Conservation (phyloP, 805 yeast species). For the Saturnispora sanitii region DNA sequence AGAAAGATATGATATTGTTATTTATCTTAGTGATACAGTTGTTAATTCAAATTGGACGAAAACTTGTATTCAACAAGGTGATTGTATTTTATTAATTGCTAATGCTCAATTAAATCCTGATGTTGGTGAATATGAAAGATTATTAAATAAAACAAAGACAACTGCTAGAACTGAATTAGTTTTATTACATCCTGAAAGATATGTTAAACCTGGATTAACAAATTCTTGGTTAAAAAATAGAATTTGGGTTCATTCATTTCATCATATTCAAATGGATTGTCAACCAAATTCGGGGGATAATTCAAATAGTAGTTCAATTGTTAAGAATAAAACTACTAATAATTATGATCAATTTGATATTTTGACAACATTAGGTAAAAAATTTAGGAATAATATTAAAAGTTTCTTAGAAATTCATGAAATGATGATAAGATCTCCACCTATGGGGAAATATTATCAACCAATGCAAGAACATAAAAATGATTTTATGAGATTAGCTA, state of each 20-base stretch:
- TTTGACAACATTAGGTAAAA: constrained; percentile 15
- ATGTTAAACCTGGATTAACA: constrained; percentile 78
- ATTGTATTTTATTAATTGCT: constrained; percentile 81
- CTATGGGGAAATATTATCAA: constrained; percentile 21
- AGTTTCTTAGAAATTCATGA: constrained; percentile 17
- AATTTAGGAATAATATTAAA: constrained; percentile 20
- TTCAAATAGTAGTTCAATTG: no score
- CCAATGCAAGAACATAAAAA: constrained; percentile 55
- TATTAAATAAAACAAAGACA: constrained; percentile 64
- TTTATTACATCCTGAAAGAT: constrained; percentile 71
- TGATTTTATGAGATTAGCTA: constrained; percentile 82
- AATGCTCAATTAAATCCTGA: constrained; percentile 67
- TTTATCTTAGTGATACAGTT: constrained; percentile 81
- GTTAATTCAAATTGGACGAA: constrained; percentile 81
- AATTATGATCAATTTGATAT: constrained; percentile 14
- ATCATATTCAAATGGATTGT: constrained; percentile 67
- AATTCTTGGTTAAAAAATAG: constrained; percentile 76
- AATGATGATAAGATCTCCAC: constrained; percentile 17
- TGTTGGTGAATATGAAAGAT: constrained; percentile 77
- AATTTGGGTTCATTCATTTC: constrained; percentile 88
- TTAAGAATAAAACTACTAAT: constrained; percentile 7
- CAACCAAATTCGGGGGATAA: no score
- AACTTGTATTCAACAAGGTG: constrained; percentile 91
- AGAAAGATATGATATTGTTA: constrained; percentile 78
- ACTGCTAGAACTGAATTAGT: constrained; percentile 84